A percentile compares a stretch with the other conserved stretches of the same genome.
phyloP scores from a whole-genome alignment of 306 rosid genomes.

The Cyclanthera cordifolia region DNA sequence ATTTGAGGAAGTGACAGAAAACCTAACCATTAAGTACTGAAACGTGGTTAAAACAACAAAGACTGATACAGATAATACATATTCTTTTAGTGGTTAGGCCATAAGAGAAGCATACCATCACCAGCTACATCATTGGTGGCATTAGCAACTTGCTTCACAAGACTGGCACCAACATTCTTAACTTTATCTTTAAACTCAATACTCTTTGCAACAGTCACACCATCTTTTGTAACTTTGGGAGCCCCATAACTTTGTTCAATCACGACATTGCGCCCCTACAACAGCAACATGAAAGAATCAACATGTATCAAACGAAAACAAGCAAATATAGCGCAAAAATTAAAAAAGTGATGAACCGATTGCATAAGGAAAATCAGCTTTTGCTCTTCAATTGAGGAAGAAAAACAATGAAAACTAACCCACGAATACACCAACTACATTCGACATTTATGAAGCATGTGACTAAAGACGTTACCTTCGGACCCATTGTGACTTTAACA shows the following conservation, averaged over 20 bases:
- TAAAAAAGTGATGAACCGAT: background rate
- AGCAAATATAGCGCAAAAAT: background rate
- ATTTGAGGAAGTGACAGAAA: background rate
- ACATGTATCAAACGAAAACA: background rate
- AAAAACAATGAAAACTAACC: background rate
- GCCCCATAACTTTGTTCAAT: slow-evolving; percentile 88
- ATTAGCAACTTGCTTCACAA: slow-evolving; percentile 95
- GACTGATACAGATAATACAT: background rate
- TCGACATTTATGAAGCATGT: too few relatives aligned
- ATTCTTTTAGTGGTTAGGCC: background rate
- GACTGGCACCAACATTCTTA: slow-evolving; percentile 88
- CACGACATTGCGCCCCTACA: slow-evolving; percentile 80
- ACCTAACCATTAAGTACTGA: background rate
- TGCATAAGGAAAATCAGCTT: background rate
- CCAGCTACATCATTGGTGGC: slow-evolving; percentile 91
- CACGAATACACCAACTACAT: background rate
- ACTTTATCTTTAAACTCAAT: slow-evolving; percentile 79
- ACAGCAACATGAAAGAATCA: background rate
- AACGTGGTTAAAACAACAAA: background rate
- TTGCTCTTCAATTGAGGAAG: background rate
- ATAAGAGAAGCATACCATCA: slow-evolving; percentile 48
- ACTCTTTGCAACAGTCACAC: slow-evolving; percentile 92
- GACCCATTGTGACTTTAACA: slow-evolving; percentile 95
- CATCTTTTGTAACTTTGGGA: slow-evolving; percentile 92
- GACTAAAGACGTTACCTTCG: slow-evolving; percentile 39